phyloP scores from a whole-genome alignment of 1,284 basidiomycete genomes.

The Pisolithus thermaeus region DNA sequence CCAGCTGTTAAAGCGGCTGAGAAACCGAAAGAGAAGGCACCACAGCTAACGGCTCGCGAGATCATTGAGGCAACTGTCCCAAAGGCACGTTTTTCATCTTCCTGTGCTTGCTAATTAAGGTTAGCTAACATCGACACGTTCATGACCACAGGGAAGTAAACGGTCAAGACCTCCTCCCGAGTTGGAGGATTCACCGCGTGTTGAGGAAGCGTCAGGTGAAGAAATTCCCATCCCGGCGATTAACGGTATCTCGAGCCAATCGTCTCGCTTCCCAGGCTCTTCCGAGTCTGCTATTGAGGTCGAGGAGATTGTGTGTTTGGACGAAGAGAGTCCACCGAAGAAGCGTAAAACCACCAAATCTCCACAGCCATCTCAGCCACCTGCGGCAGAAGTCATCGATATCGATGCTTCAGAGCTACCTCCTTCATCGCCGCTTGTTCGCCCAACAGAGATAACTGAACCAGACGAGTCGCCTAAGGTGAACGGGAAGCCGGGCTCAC shows the following conservation, averaged over 20 bases:
- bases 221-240: constrained; percentile 14
- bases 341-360: constrained; percentile 31
- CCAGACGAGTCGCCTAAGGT: constrained; percentile 24
- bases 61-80: constrained; percentile 70
- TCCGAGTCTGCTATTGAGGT: constrained; percentile 9
- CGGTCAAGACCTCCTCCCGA: constrained; percentile 58
- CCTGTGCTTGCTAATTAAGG: neutral
- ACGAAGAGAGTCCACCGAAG: constrained; percentile 33
- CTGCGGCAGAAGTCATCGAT: constrained; percentile 30
- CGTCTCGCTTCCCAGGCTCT: neutral
- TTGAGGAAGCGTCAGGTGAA: constrained; percentile 8
- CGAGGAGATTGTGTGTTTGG: constrained; percentile 25
- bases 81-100: constrained; percentile 37
- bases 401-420: constrained; percentile 20
- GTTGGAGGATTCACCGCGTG: constrained; percentile 18
- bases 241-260: constrained; percentile 20
- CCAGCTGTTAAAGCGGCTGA: constrained; percentile 26
- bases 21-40: constrained; percentile 26
- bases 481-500: constrained; percentile 13
- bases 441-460: constrained; percentile 38
- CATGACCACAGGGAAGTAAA: constrained; percentile 52
- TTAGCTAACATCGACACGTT: constrained; percentile 5
- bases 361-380: neutral
- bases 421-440: constrained; percentile 13
- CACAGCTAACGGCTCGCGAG: constrained; percentile 47